Percentiles rank a stretch among this genome's conserved stretches.
Evolutionary conservation across 192 early-diverging fungal genomes (phyloP).

Genomic region (Umbelopsis sp.): DNA sequence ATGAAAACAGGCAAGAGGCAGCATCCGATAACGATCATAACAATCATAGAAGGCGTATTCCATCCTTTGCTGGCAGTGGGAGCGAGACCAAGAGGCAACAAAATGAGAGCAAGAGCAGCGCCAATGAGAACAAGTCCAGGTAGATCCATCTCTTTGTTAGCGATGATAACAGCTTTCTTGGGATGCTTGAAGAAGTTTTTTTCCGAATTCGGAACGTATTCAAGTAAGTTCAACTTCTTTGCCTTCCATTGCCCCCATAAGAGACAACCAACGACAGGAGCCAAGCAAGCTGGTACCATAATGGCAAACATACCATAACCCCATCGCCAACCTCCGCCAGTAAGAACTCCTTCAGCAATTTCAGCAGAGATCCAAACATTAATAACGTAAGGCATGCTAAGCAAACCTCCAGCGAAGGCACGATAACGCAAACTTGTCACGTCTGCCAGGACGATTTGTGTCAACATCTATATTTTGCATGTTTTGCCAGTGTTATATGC

Average conservation of each 20-base stretch:
- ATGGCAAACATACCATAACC: conserved; percentile 26
- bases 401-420: conserved; percentile 23
- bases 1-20: conserved; percentile 4
- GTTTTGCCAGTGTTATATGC: not conserved
- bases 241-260: conserved; percentile 17
- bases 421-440: conserved; percentile 22
- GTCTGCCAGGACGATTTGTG: conserved; percentile 16
- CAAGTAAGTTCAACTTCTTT: not conserved
- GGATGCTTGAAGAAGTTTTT: conserved; percentile 6
- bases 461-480: not conserved
- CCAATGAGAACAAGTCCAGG: conserved; percentile 21
- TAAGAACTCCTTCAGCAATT: conserved; percentile 25
- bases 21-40: conserved; percentile 17
- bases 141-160: conserved; percentile 13
- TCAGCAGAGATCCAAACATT: conserved; percentile 26
- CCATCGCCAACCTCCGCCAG: conserved; percentile 24
- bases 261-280: conserved; percentile 18
- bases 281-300: conserved; percentile 6
- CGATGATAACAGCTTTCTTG: not conserved
- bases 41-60: conserved; percentile 22
- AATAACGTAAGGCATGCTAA: conserved; percentile 20
- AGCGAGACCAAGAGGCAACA: conserved; percentile 30
- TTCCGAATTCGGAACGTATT: not conserved
- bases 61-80: conserved; percentile 20
- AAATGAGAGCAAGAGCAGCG: conserved; percentile 18